Percentiles rank a stretch among this genome's conserved stretches.
Evolutionary conservation across 2,329 filamentous ascomycete species (phyloP).

Genomic region (Fusarium sp.): DNA sequence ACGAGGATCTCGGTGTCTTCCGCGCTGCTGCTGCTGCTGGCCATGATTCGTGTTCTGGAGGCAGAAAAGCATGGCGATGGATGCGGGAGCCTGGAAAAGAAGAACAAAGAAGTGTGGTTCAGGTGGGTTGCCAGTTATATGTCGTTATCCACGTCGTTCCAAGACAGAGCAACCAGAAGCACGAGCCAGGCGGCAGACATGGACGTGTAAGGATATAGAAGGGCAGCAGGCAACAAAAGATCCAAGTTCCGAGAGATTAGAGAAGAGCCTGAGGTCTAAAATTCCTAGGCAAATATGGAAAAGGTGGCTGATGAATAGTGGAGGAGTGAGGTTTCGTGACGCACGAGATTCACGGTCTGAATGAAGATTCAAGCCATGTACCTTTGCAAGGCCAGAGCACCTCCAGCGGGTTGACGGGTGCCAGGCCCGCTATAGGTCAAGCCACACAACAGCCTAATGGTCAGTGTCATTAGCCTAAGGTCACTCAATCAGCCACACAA

Average conservation of each 20-base stretch:
- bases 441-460: constrained; percentile 14
- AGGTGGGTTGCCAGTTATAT: constrained; percentile 11
- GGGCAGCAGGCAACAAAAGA: constrained; percentile 6
- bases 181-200: constrained; percentile 27
- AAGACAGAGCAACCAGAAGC: constrained; percentile 16
- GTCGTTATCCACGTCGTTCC: constrained; percentile 14
- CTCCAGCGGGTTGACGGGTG: constrained; percentile 21
- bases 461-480: constrained; percentile 31
- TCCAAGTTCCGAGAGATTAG: not conserved
- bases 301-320: not conserved
- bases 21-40: constrained; percentile 31
- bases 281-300: not conserved
- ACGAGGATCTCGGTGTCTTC: constrained; percentile 64
- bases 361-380: constrained; percentile 15
- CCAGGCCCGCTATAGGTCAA: constrained; percentile 4
- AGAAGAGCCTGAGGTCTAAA: not conserved
- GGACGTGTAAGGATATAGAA: constrained; percentile 1
- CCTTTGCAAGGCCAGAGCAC: not conserved
- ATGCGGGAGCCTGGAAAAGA: not conserved
- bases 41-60: constrained; percentile 39
- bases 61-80: constrained; percentile 40
- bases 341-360: constrained; percentile 19
- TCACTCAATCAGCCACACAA: constrained; percentile 27
- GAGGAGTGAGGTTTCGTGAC: constrained; percentile 15
- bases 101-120: not conserved